phyloP scores from a whole-genome alignment of 1,139 yeast species.

The Saccharomyces uvarum region DNA sequence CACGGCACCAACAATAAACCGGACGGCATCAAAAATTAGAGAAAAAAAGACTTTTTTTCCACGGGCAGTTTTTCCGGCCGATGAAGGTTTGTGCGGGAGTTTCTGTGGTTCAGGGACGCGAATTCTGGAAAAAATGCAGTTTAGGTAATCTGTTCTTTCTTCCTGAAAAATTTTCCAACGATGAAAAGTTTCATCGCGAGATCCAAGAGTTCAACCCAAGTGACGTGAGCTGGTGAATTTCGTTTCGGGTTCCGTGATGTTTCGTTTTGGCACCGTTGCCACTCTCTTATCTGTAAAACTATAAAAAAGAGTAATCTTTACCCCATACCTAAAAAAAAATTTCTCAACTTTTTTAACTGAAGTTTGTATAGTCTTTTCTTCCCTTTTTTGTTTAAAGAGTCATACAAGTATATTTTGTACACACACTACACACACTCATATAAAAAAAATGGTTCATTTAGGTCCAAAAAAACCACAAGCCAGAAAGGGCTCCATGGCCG shows the following conservation, averaged over 20 bases:
- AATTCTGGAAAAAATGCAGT: neutral
- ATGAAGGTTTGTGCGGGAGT: neutral
- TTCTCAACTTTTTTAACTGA: neutral
- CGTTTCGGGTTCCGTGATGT: neutral
- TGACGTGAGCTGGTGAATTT: neutral
- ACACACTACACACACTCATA: neutral
- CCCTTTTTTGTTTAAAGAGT: neutral
- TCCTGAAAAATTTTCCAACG: neutral
- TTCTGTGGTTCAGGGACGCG: neutral
- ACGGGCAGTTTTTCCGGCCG: neutral
- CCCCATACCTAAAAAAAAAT: neutral
- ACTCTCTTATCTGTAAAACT: neutral
- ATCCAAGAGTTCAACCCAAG: neutral
- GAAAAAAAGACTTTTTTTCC: neutral
- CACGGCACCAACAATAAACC: neutral
- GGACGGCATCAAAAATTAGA: neutral
- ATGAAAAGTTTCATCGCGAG: neutral
- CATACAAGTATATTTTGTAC: neutral
- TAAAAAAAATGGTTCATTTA: constrained; percentile 57
- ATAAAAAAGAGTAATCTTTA: neutral
- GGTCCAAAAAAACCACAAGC: constrained; percentile 80
- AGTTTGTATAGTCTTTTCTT: neutral
- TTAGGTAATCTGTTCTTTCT: neutral
- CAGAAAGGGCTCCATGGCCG: constrained; percentile 73
- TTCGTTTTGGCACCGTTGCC: neutral